Percentiles rank a stretch among this genome's conserved stretches.
phyloP scores from a whole-genome alignment of 306 rosid species.

The Vigna trinervia region DNA sequence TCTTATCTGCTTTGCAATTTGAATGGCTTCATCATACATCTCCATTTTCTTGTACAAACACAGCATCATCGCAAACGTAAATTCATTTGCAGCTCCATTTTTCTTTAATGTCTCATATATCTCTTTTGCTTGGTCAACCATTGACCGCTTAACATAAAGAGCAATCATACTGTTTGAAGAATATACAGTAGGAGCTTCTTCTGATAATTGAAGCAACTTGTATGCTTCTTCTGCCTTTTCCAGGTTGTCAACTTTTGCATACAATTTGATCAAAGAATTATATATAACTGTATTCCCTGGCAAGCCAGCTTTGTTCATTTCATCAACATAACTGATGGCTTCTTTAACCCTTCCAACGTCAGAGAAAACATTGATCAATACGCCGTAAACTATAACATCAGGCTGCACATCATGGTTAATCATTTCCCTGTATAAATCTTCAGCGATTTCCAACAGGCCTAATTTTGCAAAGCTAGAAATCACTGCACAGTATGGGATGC shows the following conservation, averaged over 20 bases:
- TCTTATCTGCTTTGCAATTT: constrained; percentile 75
- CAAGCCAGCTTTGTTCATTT: constrained; percentile 70
- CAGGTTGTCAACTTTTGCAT: constrained; percentile 75
- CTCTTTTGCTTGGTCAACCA: constrained; percentile 76
- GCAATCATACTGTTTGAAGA: constrained; percentile 91
- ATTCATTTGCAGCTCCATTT: constrained; percentile 77
- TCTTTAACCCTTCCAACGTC: constrained; percentile 72
- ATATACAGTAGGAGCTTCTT: constrained; percentile 69
- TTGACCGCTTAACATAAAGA: constrained; percentile 71
- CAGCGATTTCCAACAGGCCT: constrained; percentile 78
- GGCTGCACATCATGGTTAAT: constrained; percentile 65
- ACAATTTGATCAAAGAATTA: constrained; percentile 85
- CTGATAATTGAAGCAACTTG: constrained; percentile 62
- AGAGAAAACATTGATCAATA: constrained; percentile 82
- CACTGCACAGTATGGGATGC: constrained; percentile 73
- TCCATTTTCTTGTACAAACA: constrained; percentile 79
- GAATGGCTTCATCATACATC: constrained; percentile 69
- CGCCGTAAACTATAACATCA: constrained; percentile 74
- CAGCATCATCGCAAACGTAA: constrained; percentile 84
- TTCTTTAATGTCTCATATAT: constrained; percentile 69
- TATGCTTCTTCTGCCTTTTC: constrained; percentile 79
- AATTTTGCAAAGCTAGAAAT: constrained; percentile 80
- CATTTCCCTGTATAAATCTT: constrained; percentile 73
- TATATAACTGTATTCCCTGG: constrained; percentile 72
- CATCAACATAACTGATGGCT: constrained; percentile 69